Percentiles rank a stretch among this genome's conserved stretches.
These are phyloP conservation scores for Fraxinus baroniana DNA, from an alignment of 305 asterid genomes.

Conservation along the genomic window DNA sequence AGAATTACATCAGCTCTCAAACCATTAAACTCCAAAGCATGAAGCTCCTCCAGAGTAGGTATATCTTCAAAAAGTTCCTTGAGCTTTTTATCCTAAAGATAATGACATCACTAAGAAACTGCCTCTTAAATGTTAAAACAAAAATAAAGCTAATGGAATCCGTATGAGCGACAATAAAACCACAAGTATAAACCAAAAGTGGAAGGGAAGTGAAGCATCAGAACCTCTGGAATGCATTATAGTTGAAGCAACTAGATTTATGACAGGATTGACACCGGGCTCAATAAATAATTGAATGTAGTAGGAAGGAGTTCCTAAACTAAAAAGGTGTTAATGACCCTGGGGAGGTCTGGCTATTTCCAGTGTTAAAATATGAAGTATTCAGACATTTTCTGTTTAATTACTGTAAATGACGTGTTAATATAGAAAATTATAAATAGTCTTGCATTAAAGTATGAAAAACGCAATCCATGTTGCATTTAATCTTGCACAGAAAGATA, in stretches of 20 bases:
- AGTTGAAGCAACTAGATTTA: conserved; percentile 14
- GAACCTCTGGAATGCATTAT: background rate
- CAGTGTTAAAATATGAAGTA: background rate
- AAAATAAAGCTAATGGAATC: background rate
- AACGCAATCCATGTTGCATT: background rate
- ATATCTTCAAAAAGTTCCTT: conserved; percentile 76
- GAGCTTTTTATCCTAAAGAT: conserved; percentile 81
- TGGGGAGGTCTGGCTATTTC: background rate
- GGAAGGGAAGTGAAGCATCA: conserved; percentile 15
- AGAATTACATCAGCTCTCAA: conserved; percentile 77
- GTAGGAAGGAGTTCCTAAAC: background rate
- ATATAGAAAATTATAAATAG: conserved; percentile 14
- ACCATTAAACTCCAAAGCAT: conserved; percentile 72
- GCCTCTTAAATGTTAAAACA: background rate
- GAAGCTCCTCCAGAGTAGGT: conserved; percentile 87
- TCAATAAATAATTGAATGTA: background rate
- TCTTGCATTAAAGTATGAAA: conserved; percentile 11
- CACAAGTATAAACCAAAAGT: background rate
- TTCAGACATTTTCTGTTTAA: background rate
- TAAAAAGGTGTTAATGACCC: background rate
- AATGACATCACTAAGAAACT: conserved; percentile 12
- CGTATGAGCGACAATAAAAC: background rate
- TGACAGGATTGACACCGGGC: background rate
- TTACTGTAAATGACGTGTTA: conserved; percentile 2
- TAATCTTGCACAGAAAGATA: background rate